A percentile compares a stretch with the other conserved stretches of the same genome.
Evolutionary conservation across 2,329 filamentous ascomycete species (phyloP).

Genomic region (Microcera coccophila): DNA sequence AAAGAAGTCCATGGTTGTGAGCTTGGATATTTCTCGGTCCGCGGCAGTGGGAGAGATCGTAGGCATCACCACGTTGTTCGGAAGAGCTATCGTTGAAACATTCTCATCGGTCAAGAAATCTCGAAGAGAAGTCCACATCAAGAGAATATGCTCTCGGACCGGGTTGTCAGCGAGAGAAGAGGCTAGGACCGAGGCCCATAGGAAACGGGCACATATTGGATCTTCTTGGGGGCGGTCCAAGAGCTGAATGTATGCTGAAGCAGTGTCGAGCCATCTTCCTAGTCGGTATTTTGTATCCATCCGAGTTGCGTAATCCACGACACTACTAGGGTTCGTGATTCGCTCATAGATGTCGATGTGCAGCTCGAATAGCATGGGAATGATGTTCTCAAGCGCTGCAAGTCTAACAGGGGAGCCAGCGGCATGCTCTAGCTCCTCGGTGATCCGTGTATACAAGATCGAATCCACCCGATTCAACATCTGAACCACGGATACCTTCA

Average conservation of each 20-base stretch:
- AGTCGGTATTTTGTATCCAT: constrained; percentile 49
- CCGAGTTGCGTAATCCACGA: constrained; percentile 47
- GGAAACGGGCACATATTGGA: constrained; percentile 47
- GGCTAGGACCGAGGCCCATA: constrained; percentile 55
- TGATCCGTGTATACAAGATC: constrained; percentile 46
- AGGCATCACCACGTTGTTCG: constrained; percentile 86
- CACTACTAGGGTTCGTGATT: constrained; percentile 54
- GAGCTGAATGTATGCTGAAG: constrained; percentile 42
- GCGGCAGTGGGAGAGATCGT: constrained; percentile 79
- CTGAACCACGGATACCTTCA: constrained; percentile 56
- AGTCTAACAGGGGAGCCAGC: constrained; percentile 24
- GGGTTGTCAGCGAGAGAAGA: constrained; percentile 52
- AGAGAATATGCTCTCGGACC: constrained; percentile 53
- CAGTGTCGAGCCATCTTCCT: constrained; percentile 49
- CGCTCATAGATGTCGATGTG: constrained; percentile 59
- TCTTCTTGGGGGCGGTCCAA: constrained; percentile 34
- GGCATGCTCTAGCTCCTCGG: constrained; percentile 38
- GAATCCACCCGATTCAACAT: constrained; percentile 53
- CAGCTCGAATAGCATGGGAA: constrained; percentile 59
- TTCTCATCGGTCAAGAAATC: constrained; percentile 45
- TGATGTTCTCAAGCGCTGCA: constrained; percentile 39
- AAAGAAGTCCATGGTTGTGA: constrained; percentile 97
- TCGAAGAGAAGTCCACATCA: constrained; percentile 56
- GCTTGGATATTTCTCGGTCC: constrained; percentile 84
- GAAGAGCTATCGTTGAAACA: constrained; percentile 53